Conservation (phyloP, 371 early-diverging fungal species). For the Syncephalastrum monosporum region DNA sequence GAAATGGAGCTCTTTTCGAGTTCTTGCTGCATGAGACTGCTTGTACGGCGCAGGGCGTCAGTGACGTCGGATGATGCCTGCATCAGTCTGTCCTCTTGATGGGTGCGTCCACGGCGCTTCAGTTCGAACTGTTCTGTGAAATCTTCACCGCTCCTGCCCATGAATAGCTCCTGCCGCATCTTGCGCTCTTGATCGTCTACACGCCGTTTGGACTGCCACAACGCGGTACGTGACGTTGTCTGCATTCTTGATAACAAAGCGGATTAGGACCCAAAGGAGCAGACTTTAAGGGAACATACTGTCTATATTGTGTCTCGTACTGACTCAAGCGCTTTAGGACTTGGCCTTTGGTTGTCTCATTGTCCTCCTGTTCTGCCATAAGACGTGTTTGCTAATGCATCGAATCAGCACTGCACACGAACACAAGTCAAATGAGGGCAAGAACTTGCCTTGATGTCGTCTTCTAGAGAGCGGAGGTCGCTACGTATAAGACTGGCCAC, state of each 20-base stretch:
- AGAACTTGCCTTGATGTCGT: conserved; percentile 29
- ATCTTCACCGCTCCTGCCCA: conserved; percentile 26
- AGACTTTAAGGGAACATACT: conserved; percentile 37
- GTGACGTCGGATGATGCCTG: conserved; percentile 62
- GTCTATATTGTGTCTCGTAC: conserved; percentile 58
- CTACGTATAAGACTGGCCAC: conserved; percentile 23
- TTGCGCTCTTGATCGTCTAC: conserved; percentile 52
- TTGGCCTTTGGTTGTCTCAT: conserved; percentile 39
- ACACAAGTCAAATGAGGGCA: background rate
- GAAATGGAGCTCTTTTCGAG: conserved; percentile 69
- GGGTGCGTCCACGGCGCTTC: conserved; percentile 30
- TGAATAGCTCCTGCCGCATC: conserved; percentile 61
- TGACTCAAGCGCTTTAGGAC: conserved; percentile 50
- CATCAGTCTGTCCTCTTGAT: conserved; percentile 43
- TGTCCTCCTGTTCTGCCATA: conserved; percentile 64
- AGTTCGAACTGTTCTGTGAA: conserved; percentile 43
- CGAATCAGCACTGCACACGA: background rate
- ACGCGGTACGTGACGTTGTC: conserved; percentile 60
- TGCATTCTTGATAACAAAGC: conserved; percentile 17
- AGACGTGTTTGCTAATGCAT: conserved; percentile 45
- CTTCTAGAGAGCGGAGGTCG: conserved; percentile 26
- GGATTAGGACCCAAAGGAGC: background rate
- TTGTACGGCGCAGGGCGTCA: conserved; percentile 63
- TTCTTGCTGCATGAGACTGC: conserved; percentile 73
- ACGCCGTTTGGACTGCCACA: conserved; percentile 57